Conservation (phyloP, 768 basidiomycete genomes). For the Boletus barrowsii region DNA sequence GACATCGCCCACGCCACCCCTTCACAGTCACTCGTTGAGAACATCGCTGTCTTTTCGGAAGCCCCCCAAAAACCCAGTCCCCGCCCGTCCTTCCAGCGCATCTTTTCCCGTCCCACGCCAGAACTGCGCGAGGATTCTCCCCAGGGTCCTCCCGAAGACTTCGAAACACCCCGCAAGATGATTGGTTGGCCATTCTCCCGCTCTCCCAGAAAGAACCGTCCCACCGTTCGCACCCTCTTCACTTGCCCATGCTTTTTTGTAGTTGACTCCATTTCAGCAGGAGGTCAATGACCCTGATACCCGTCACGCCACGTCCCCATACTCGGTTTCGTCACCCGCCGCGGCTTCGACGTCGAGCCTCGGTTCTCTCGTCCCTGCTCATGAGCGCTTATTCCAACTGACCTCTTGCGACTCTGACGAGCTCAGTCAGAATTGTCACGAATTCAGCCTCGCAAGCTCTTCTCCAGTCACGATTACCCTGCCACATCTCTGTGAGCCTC, state of each 20-base stretch:
- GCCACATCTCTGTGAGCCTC: background rate
- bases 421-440: background rate
- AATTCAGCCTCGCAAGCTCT: background rate
- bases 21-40: conserved; percentile 23
- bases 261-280: conserved; percentile 5
- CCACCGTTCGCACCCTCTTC: conserved; percentile 11
- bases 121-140: conserved; percentile 2
- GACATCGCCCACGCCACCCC: conserved; percentile 14
- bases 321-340: conserved; percentile 17
- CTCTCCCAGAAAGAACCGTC: conserved; percentile 20
- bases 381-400: conserved; percentile 25
- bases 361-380: conserved; percentile 26
- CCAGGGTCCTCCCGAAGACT: conserved; percentile 10
- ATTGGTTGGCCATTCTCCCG: conserved; percentile 31
- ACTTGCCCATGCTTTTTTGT: background rate
- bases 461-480: conserved; percentile 8
- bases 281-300: conserved; percentile 4
- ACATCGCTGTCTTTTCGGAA: conserved; percentile 20
- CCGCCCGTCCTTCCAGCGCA: conserved; percentile 27
- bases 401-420: conserved; percentile 12
- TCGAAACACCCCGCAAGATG: conserved; percentile 24
- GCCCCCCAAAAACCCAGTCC: conserved; percentile 13
- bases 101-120: conserved; percentile 27
- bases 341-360: conserved; percentile 28
- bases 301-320: conserved; percentile 5